Evolutionary conservation across 1,284 basidiomycete species (phyloP).

Genomic region (Macrocystidia cucumis): DNA sequence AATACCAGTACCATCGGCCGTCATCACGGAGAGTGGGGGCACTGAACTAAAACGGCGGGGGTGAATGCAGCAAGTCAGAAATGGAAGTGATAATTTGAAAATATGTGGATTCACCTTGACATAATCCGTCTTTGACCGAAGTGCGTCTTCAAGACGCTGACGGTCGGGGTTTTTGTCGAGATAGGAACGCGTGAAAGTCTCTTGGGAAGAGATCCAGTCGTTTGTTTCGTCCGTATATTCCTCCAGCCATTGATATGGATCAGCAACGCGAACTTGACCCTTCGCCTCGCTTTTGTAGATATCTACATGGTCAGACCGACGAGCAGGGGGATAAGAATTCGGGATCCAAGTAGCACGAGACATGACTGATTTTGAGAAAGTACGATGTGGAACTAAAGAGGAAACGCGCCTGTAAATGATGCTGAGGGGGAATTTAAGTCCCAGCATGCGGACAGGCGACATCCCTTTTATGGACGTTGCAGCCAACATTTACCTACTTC

Average conservation of each 20-base stretch:
- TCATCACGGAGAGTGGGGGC: conserved; percentile 56
- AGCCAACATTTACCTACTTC: too few relatives aligned
- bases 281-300: conserved; percentile 56
- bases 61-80: too few relatives aligned
- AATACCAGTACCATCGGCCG: conserved; percentile 71
- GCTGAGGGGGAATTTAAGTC: conserved; percentile 5
- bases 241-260: conserved; percentile 76
- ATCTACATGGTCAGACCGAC: conserved; percentile 60
- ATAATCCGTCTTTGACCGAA: conserved; percentile 62
- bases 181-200: conserved; percentile 48
- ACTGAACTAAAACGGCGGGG: conserved; percentile 53
- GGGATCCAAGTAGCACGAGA: conserved; percentile 23
- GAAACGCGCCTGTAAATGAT: conserved; percentile 16
- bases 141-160: conserved; percentile 47
- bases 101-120: conserved; percentile 58
- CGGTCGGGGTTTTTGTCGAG: conserved; percentile 56
- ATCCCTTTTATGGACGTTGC: too few relatives aligned
- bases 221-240: conserved; percentile 53
- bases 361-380: conserved; percentile 17
- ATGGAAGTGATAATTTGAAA: too few relatives aligned
- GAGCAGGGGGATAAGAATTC: conserved; percentile 49
- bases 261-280: conserved; percentile 53
- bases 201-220: conserved; percentile 58
- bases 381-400: conserved; percentile 10
- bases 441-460: conserved; percentile 1